These are phyloP conservation scores for Fusarium ambrosium DNA, from an alignment of 2,329 filamentous ascomycete species.

Conservation along the genomic window DNA sequence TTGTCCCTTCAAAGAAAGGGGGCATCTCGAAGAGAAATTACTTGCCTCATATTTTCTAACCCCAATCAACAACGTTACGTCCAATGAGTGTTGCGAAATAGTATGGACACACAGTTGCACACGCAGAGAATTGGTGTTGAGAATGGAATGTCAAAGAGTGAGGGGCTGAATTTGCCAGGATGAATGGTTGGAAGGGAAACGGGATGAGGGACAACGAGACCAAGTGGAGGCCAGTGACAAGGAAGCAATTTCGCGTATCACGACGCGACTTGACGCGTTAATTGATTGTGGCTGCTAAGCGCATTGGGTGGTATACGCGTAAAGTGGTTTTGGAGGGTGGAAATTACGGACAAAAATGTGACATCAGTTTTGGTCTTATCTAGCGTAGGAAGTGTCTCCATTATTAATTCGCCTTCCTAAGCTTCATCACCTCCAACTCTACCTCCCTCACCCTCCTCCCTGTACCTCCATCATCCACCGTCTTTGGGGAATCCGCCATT, in stretches of 20 bases:
- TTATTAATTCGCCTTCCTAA: conserved; percentile 32
- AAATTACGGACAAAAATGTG: conserved; percentile 12
- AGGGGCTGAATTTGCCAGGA: conserved; percentile 38
- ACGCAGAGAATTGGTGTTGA: conserved; percentile 16
- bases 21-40: not conserved
- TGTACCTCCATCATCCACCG: conserved; percentile 23
- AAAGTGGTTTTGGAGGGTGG: conserved; percentile 49
- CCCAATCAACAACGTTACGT: conserved; percentile 12
- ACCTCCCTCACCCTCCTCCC: conserved; percentile 2
- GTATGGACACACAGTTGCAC: not conserved
- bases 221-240: conserved; percentile 35
- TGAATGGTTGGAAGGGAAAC: conserved; percentile 39
- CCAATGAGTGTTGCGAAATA: conserved; percentile 19
- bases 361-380: accelerated
- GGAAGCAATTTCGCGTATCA: conserved; percentile 46
- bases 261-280: conserved; percentile 58
- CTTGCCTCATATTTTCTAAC: conserved; percentile 31
- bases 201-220: conserved; percentile 10
- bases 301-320: conserved; percentile 48
- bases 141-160: conserved; percentile 33
- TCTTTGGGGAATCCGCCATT: conserved; percentile 4
- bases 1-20: not conserved
- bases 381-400: not conserved
- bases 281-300: conserved; percentile 55
- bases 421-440: conserved; percentile 13